Evolutionary conservation across 768 basidiomycete species (phyloP), one percentile per base, ranked within the genome.

Genomic region (Suillus hirtellus): DNA sequence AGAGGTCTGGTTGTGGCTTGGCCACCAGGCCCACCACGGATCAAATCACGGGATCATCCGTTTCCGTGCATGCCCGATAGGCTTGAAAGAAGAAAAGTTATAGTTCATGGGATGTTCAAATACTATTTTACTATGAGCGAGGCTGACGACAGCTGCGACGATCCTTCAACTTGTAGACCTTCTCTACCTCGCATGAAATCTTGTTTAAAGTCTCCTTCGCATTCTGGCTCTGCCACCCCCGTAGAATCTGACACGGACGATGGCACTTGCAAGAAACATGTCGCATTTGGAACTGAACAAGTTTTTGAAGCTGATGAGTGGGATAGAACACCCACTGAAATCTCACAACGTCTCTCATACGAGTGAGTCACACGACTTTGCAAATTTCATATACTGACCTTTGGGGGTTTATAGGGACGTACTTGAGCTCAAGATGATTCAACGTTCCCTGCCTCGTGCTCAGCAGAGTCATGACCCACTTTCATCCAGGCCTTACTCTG

Each of bases 261-360:
- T 2, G 35, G 10, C 6, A 7, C 31, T 14, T 35, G 46, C 8
- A 64, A 73, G 65, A 89, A 90, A 75, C 82, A 81, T 38, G 90
- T 92, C 37, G 82, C 82, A 9, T 92, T 90, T 66, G 82, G 81
- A 60, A 75, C 77, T 14, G 85, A 89, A 64, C 81, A 89, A 71
- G 78, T 92, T 11, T 82, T 82, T 70, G 73, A 80, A 37, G 90
- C 88, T 3, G 90, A 92, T 71, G 89, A 89, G 62, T 92, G 90
- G 90, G 90, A 92, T 72, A 81, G 90, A 17, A 89, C 88, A 1
- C 90, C 90, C 3, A 81, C 82, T 2, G 86, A 89, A 46, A 85
- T 88, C 31, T 82, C 87, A 7, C 80, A 80, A 38, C 82, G 80
- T 64, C 75, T 92, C 66, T 81, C 84, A 2, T 92, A 90, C 70